Conservation (phyloP, 805 yeast genomes). For the Komagataella populi region DNA sequence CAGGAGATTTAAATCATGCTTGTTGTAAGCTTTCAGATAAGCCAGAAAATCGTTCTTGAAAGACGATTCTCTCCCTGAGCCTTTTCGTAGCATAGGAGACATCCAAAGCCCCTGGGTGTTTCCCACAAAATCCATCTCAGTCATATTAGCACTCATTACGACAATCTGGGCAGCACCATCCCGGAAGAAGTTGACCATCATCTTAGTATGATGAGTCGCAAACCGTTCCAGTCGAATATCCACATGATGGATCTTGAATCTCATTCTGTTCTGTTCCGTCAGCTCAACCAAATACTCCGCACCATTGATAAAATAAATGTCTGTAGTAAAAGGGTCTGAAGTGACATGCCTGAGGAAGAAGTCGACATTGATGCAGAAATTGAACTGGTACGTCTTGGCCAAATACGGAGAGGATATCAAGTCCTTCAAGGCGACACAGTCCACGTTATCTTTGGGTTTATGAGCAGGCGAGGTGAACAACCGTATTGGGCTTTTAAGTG, state of each 20-base stretch:
- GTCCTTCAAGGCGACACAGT: slow-evolving; percentile 14
- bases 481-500: not conserved
- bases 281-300: slow-evolving; percentile 16
- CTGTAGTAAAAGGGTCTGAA: slow-evolving; percentile 10
- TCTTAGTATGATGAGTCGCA: slow-evolving; percentile 51
- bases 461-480: not conserved
- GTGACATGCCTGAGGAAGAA: slow-evolving; percentile 10
- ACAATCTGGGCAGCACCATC: slow-evolving; percentile 35
- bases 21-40: slow-evolving; percentile 31
- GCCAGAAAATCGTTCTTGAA: slow-evolving; percentile 31
- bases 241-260: slow-evolving; percentile 10
- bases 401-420: slow-evolving; percentile 13
- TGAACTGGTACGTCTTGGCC: slow-evolving; percentile 16
- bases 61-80: slow-evolving; percentile 9
- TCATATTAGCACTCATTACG: slow-evolving; percentile 47
- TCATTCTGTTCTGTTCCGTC: slow-evolving; percentile 15
- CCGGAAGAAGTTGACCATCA: slow-evolving; percentile 43
- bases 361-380: slow-evolving; percentile 16
- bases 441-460: slow-evolving; percentile 9
- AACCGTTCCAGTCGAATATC: slow-evolving; percentile 23
- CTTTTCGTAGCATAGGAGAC: slow-evolving; percentile 27
- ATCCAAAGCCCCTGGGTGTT: slow-evolving; percentile 61
- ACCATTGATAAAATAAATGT: slow-evolving; percentile 16
- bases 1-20: slow-evolving; percentile 14
- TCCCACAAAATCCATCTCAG: slow-evolving; percentile 34